These are phyloP conservation scores for Rhizopogon sp. DNA, from an alignment of 768 basidiomycete species.

Conservation along the genomic window DNA sequence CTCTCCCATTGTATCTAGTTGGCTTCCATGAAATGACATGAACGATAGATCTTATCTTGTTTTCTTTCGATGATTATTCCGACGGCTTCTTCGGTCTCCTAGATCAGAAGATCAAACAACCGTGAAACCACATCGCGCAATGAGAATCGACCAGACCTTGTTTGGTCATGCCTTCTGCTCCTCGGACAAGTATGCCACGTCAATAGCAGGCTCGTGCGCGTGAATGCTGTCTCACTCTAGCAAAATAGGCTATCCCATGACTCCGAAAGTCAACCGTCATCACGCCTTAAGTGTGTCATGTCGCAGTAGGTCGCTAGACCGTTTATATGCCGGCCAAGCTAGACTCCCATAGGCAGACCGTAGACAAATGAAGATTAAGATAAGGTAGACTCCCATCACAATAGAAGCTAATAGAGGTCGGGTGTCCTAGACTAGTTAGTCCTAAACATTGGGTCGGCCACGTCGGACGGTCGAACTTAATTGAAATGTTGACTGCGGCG, in stretches of 20 bases:
- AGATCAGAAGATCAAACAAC: background rate
- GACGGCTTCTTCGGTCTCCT: too few species aligned
- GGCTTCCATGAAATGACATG: background rate
- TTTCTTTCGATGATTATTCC: background rate
- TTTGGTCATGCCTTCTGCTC: constrained; percentile 19
- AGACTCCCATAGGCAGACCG: too few species aligned
- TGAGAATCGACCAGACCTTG: background rate
- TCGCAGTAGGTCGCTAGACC: background rate
- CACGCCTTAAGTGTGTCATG: background rate
- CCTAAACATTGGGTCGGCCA: too few species aligned
- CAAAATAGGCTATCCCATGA: too few species aligned
- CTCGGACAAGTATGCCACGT: constrained; percentile 38
- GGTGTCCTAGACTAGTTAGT: background rate
- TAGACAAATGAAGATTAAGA: too few species aligned
- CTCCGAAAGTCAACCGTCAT: background rate
- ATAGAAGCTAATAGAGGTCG: background rate
- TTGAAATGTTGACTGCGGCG: too few species aligned
- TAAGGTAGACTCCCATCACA: too few species aligned
- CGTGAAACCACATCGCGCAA: background rate
- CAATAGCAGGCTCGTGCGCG: constrained; percentile 24
- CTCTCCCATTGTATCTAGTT: background rate
- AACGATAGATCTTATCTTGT: too few species aligned
- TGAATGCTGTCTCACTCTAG: constrained; percentile 9
- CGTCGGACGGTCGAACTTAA: too few species aligned
- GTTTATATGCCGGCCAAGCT: background rate